Evolutionary conservation across 305 asterid species (phyloP), one percentile per base, ranked within the genome.

Genomic region (Fraxinus greggii): DNA sequence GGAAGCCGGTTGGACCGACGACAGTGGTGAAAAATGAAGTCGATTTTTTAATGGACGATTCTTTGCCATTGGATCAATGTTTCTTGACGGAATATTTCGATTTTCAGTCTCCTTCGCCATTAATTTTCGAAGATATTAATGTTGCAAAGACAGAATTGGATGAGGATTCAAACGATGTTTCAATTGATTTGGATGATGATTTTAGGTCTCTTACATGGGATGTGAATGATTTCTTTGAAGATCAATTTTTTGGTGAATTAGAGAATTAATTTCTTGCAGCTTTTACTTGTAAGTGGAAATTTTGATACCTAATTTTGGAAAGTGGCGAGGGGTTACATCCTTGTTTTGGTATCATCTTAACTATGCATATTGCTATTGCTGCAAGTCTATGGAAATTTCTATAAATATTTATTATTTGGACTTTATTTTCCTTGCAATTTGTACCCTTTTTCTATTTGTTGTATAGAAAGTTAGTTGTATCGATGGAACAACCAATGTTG

Each of bases 121-220:
- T 89, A 82, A 76, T 87, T 4, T 88, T 74, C 74, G 82, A 86
- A 1, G 88, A 87, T 4, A 73, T 72, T 36, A 35, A 29, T 21
- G 12, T 33, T 21, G 31, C 61, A 0, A 84, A 83, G 29, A 23
- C 56, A 10, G 72, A 38, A 4, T 80, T 75, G 83, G 80, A 81
- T 28, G 85, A 28, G 12, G 72, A 63, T 73, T 84, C 83, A 70
- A 88, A 86, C 65, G 87, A 80, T 5, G 42, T 33, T 33, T 81
- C 82, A 1, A 59, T 79, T 21, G 85, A 51, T 29, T 48, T 79
- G 5, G 84, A 54, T 28, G 86, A 69, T 65, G 90, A 91, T 73
- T 81, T 88, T 72, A 83, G 80, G 48, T 65, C 88, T 2, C 82
- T 82, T 42, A 56, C 77, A n/a, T 88, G 90, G 91, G 94, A 93